phyloP scores from a whole-genome alignment of 352 stramenopile species.

The Globisporangium splendens region DNA sequence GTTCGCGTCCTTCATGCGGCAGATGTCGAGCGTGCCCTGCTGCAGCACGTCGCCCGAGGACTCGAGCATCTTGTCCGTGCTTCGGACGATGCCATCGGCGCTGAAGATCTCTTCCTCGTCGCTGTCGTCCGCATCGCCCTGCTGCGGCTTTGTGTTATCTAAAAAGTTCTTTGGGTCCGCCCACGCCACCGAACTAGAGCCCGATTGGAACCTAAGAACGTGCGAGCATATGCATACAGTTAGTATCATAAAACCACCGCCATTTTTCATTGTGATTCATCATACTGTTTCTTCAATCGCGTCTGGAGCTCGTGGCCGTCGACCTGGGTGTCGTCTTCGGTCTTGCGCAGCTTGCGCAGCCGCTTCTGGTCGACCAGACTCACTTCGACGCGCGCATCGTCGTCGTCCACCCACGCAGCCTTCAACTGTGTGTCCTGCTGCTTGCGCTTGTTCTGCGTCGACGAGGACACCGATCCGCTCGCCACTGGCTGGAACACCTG shows the following conservation, averaged over 20 bases:
- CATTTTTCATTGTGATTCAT: not conserved
- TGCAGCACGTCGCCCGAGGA: conserved; percentile 43
- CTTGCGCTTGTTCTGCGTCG: conserved; percentile 30
- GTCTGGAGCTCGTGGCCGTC: conserved; percentile 71
- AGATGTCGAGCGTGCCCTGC: conserved; percentile 62
- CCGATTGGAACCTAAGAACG: conserved; percentile 45
- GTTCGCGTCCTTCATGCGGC: conserved; percentile 90
- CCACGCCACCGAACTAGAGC: conserved; percentile 56
- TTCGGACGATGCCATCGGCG: conserved; percentile 41
- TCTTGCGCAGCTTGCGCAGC: conserved; percentile 83
- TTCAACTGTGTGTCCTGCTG: conserved; percentile 27
- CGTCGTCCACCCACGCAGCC: conserved; percentile 85
- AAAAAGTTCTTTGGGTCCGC: conserved; percentile 73
- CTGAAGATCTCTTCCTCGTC: conserved; percentile 55
- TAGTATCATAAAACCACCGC: not conserved
- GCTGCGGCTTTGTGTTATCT: conserved; percentile 19
- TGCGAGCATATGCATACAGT: not conserved
- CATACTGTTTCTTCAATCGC: conserved; percentile 81
- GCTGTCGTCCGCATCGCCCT: conserved; percentile 44
- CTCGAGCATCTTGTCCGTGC: conserved; percentile 56
- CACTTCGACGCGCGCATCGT: conserved; percentile 73
- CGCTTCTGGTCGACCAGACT: conserved; percentile 64
- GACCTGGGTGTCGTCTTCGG: conserved; percentile 59
- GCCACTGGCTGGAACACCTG: conserved; percentile 51
- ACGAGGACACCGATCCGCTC: conserved; percentile 3